A percentile compares a stretch with the other conserved stretches of the same genome.
These are phyloP conservation scores for Ogataea trehaloabstinens DNA, from an alignment of 805 yeast genomes.

Conservation along the genomic window DNA sequence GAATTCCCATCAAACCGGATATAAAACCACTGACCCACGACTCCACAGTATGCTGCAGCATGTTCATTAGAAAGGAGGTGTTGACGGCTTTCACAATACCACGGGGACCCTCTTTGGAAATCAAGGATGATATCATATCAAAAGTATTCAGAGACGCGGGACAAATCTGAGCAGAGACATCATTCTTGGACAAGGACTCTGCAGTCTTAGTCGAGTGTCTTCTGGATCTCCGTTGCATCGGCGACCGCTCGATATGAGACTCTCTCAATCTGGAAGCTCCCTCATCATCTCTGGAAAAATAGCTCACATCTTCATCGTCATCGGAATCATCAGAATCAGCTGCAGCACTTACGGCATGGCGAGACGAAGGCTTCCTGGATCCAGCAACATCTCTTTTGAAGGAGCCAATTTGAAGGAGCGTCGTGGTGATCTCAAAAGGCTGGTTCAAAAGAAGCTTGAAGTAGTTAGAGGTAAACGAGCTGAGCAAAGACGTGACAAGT, in stretches of 20 bases:
- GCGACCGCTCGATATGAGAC: slow-evolving; percentile 30
- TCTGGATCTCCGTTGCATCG: slow-evolving; percentile 10
- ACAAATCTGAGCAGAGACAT: slow-evolving; percentile 29
- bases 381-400: slow-evolving; percentile 34
- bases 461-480: slow-evolving; percentile 67
- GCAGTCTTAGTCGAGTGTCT: not conserved
- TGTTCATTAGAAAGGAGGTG: slow-evolving; percentile 75
- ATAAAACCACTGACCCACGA: slow-evolving; percentile 91
- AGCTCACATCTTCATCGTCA: slow-evolving; percentile 26
- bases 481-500: slow-evolving; percentile 52
- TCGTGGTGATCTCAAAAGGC: slow-evolving; percentile 82
- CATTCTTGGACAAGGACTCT: slow-evolving; percentile 13
- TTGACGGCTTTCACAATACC: slow-evolving; percentile 74
- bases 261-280: slow-evolving; percentile 22
- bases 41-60: slow-evolving; percentile 72
- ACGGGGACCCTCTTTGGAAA: slow-evolving; percentile 67
- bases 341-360: not conserved
- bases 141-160: slow-evolving; percentile 62
- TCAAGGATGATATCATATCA: slow-evolving; percentile 61
- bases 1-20: slow-evolving; percentile 76
- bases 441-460: slow-evolving; percentile 68
- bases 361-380: not conserved
- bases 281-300: slow-evolving; percentile 25
- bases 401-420: slow-evolving; percentile 77
- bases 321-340: slow-evolving; percentile 37